Conservation (phyloP, 306 rosid genomes). For the Hippophae rhamnoides region DNA sequence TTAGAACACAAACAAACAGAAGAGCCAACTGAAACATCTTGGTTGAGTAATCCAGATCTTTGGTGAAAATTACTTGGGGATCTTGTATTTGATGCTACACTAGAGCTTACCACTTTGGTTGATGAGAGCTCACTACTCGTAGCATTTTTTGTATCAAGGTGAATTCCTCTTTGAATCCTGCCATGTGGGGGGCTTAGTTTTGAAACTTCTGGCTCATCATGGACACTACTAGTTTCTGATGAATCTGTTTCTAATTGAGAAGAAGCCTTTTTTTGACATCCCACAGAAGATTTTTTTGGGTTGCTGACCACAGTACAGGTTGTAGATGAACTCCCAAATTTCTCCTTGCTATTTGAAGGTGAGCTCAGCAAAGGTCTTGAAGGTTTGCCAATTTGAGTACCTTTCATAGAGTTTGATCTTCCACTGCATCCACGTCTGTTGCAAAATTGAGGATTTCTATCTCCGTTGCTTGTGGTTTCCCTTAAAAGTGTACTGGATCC, state of each 20-base stretch:
- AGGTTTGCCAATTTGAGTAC: conserved; percentile 50
- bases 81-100: conserved; percentile 45
- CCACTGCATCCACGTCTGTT: conserved; percentile 73
- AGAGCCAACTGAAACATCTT: conserved; percentile 29
- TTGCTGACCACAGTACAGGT: conserved; percentile 29
- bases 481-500: conserved; percentile 54
- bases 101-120: conserved; percentile 64
- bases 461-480: conserved; percentile 54
- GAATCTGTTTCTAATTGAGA: conserved; percentile 56
- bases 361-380: conserved; percentile 41
- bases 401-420: conserved; percentile 48
- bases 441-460: conserved; percentile 58
- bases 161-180: conserved; percentile 44
- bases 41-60: conserved; percentile 42
- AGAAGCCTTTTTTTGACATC: conserved; percentile 39
- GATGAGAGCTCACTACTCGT: conserved; percentile 28
- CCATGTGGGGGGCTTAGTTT: conserved; percentile 37
- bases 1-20: conserved; percentile 26
- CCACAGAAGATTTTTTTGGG: conserved; percentile 43
- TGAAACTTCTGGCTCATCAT: conserved; percentile 56
- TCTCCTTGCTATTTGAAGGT: conserved; percentile 56
- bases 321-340: conserved; percentile 72
- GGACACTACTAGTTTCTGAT: conserved; percentile 70
- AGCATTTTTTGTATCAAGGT: conserved; percentile 23
- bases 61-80: conserved; percentile 47